These are phyloP conservation scores for Hypoxylon lienhwacheense DNA, from an alignment of 495 filamentous ascomycete species.

Conservation along the genomic window DNA sequence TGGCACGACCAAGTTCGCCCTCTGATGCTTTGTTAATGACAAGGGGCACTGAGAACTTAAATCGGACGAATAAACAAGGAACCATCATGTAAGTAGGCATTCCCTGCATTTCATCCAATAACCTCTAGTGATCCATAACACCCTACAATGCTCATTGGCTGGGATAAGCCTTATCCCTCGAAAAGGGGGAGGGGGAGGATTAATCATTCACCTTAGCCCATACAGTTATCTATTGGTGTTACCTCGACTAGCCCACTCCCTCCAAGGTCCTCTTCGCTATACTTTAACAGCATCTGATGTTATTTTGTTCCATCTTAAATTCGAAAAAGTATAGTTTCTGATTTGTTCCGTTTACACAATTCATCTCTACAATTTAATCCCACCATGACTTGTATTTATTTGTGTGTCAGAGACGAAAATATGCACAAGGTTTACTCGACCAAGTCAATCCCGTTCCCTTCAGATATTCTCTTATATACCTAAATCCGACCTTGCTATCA, in stretches of 20 bases:
- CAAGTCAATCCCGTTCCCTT: not conserved
- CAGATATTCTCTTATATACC: not conserved
- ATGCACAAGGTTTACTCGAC: no score
- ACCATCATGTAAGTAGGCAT: conserved; percentile 19
- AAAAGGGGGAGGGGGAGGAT: not conserved
- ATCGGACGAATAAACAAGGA: conserved; percentile 12
- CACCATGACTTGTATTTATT: conserved; percentile 18
- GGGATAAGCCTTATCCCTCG: no score
- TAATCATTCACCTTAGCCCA: not conserved
- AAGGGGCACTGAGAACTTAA: conserved; percentile 4
- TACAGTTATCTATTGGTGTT: conserved; percentile 2
- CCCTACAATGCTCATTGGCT: no score
- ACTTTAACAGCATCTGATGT: conserved; percentile 1
- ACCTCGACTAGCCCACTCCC: not conserved
- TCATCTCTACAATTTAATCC: no score
- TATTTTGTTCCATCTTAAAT: conserved; percentile 3
- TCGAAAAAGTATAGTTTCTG: no score
- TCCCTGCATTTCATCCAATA: not conserved
- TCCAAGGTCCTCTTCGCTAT: not conserved
- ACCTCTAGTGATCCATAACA: not conserved
- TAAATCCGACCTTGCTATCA: not conserved
- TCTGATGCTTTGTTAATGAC: conserved; percentile 29
- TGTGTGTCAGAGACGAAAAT: no score
- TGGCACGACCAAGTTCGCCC: conserved; percentile 11
- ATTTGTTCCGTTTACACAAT: no score